phyloP scores from a whole-genome alignment of 176 grass and related monocot genomes.

The Eragrostis nindensis region DNA sequence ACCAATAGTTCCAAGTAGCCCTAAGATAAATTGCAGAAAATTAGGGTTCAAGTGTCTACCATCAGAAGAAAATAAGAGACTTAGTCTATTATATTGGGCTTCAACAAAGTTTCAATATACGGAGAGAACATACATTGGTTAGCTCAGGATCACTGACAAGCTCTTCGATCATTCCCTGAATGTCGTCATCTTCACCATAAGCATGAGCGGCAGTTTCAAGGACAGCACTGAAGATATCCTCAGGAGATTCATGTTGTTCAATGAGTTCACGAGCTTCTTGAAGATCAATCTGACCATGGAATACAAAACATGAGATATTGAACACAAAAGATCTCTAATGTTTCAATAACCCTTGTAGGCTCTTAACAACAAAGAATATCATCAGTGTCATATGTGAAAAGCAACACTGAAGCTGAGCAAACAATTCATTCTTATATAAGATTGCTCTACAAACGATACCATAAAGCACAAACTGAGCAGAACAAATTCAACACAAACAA shows the following conservation, averaged over 20 bases:
- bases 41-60: neutral
- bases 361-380: neutral
- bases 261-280: slow-evolving; percentile 64
- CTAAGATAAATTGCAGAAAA: slow-evolving; percentile 18
- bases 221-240: slow-evolving; percentile 69
- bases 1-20: slow-evolving; percentile 45
- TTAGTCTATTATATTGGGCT: neutral
- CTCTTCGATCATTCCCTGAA: slow-evolving; percentile 55
- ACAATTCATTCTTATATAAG: neutral
- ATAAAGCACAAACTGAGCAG: neutral
- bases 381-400: neutral
- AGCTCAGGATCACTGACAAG: slow-evolving; percentile 65
- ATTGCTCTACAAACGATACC: neutral
- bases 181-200: slow-evolving; percentile 51
- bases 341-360: neutral
- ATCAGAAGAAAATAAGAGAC: neutral
- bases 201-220: slow-evolving; percentile 59
- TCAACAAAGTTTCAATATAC: neutral
- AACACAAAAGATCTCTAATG: neutral
- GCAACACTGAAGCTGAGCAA: neutral
- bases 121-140: slow-evolving; percentile 57
- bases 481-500: slow-evolving; percentile 3
- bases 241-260: slow-evolving; percentile 57
- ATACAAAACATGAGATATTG: neutral
- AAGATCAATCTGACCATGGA: slow-evolving; percentile 65